These are phyloP conservation scores for Panicum hallii DNA, from an alignment of 202 grass and related monocot genomes.

Conservation along the genomic window DNA sequence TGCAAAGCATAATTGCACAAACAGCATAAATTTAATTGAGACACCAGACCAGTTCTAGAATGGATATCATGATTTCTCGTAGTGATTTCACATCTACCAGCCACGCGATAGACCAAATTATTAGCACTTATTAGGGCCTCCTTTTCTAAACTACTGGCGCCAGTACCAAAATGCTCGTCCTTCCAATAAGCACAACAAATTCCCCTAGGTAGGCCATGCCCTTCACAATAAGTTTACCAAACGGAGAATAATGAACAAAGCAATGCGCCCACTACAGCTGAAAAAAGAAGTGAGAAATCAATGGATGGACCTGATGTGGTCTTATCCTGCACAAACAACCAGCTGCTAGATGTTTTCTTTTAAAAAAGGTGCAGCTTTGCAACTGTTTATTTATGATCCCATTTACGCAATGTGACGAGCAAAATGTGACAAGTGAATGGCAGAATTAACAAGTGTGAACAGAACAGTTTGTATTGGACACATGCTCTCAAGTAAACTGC, in stretches of 20 bases:
- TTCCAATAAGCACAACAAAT: not conserved
- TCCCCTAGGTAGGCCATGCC: constrained; percentile 5
- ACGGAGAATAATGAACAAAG: constrained; percentile 26
- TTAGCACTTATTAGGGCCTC: not conserved
- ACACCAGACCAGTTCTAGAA: constrained; percentile 3
- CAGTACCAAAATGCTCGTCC: not conserved
- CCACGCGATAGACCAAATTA: constrained; percentile 23
- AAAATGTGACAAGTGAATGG: constrained; percentile 10
- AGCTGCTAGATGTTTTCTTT: not conserved
- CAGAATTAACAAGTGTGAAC: not conserved
- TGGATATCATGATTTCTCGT: constrained; percentile 30
- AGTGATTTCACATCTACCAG: constrained; percentile 1
- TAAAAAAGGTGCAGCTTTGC: not conserved
- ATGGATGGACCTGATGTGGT: constrained; percentile 19
- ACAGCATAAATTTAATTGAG: constrained; percentile 38
- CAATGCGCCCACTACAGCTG: constrained; percentile 28
- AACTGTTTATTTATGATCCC: constrained; percentile 16
- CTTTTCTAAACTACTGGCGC: not conserved
- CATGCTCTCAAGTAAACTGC: constrained; percentile 23
- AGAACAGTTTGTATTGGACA: not conserved
- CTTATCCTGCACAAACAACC: constrained; percentile 23
- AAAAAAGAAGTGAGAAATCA: constrained; percentile 28
- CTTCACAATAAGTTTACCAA: constrained; percentile 50
- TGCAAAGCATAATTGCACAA: constrained; percentile 32
- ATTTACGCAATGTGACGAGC: not conserved